Evolutionary conservation across 331 rosid species (phyloP), one percentile per base, ranked within the genome.

Genomic region (Malus hybrid): DNA sequence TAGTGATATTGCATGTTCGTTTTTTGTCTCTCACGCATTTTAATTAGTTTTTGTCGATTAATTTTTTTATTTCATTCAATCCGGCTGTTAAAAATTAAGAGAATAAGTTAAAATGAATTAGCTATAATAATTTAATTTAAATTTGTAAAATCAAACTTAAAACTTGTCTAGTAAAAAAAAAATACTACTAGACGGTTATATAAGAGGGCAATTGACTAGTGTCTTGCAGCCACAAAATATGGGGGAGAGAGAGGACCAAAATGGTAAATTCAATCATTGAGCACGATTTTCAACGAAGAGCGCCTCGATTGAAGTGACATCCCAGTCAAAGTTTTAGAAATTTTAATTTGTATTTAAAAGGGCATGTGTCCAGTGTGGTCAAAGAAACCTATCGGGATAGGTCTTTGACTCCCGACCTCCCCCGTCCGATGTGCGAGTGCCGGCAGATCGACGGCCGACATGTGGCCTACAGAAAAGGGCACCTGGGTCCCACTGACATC

Each of bases 301-400:
- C 83, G 83, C 83, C 96, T 89, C 84, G 90, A 85, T 78, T 85
- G 95, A 86, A 73, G 95, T 86, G 95, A 90, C 90, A 83, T 34
- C 72, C 84, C 81, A 70, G 95, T 90, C 98, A 93, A 93, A 90
- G 81, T 78, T n/a, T 73, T 81, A 58, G 82, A 84, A 78, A 80
- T 76, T 68, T 58, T 58, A 58, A n/a, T 58, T 18, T 18, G 11
- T 22, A 58, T 64, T 16, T 15, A 78, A 70, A 68, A 67, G 26
- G 11, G 52, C 80, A 78, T 81, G 82, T 79, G 79, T 74, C 79
- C 77, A 6, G 71, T 76, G 57, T 75, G 82, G 91, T 92, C 24
- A 24, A 24, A 24, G 24, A 24, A 24, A 24, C 24, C 24, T 24
- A 24, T 24, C 24, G 24, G 24, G 86, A 87, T 83, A 32, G 88